Percentiles rank a stretch among this genome's conserved stretches.
Conservation (phyloP, 192 early-diverging fungal species). For the Linnemannia elongata region DNA sequence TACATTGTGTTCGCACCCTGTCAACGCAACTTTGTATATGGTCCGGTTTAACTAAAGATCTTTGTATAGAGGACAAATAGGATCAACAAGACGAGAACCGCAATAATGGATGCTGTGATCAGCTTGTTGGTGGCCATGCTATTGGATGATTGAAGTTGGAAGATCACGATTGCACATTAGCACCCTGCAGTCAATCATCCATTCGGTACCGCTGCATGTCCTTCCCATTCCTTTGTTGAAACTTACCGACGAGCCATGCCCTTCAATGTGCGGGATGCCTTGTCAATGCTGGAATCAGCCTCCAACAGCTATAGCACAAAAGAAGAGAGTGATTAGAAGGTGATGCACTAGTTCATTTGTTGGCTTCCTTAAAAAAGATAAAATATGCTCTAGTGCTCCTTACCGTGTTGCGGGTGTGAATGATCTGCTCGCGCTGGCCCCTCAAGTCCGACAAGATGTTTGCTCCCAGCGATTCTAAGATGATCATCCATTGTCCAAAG, state of each 20-base stretch:
- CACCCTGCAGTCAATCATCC: slow-evolving; percentile 8
- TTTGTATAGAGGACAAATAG: slow-evolving; percentile 88
- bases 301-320: slow-evolving; percentile 70
- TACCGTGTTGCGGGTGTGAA: slow-evolving; percentile 87
- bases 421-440: slow-evolving; percentile 92
- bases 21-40: neutral
- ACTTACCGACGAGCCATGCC: slow-evolving; percentile 83
- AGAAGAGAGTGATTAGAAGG: neutral
- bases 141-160: neutral
- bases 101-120: slow-evolving; percentile 88
- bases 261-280: slow-evolving; percentile 74
- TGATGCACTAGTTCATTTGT: neutral
- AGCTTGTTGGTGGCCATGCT: slow-evolving; percentile 92
- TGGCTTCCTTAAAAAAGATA: neutral
- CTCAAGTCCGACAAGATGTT: slow-evolving; percentile 86
- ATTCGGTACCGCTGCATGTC: neutral
- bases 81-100: slow-evolving; percentile 84
- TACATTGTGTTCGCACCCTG: neutral
- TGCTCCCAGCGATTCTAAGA: slow-evolving; percentile 83
- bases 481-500: neutral
- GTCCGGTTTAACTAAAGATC: slow-evolving; percentile 60
- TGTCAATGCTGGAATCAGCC: slow-evolving; percentile 80
- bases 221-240: neutral
- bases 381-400: slow-evolving; percentile 9
- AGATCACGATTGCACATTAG: neutral